Conservation (phyloP, 179 eudicot species). For the Carnegiea gigantea region DNA sequence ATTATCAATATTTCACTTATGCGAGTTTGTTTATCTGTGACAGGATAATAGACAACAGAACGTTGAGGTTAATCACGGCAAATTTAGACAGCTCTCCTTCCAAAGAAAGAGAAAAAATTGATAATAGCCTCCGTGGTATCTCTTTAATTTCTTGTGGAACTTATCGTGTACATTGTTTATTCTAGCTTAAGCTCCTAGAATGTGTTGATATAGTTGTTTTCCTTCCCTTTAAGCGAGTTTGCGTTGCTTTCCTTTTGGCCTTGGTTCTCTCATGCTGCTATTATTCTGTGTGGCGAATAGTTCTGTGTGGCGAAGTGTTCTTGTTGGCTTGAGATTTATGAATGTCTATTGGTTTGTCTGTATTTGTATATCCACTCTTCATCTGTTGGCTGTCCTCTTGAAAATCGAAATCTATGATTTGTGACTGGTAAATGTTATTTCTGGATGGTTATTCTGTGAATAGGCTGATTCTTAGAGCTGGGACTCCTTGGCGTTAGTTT, state of each 20-base stretch:
- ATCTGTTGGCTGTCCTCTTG: background rate
- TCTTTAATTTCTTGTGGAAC: background rate
- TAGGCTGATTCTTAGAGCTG: constrained; percentile 6
- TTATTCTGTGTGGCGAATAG: background rate
- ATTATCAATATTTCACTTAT: constrained; percentile 24
- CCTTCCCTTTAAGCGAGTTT: background rate
- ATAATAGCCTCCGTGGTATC: constrained; percentile 71
- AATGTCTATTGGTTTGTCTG: background rate
- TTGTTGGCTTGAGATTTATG: background rate
- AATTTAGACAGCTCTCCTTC: constrained; percentile 59
- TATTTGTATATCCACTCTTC: too few species aligned
- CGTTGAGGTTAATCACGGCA: constrained; percentile 70
- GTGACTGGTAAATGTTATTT: background rate
- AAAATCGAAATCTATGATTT: background rate
- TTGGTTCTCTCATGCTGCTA: background rate
- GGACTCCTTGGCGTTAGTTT: background rate
- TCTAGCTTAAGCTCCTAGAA: background rate
- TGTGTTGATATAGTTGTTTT: background rate
- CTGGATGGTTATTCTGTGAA: background rate
- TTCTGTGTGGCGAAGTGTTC: background rate
- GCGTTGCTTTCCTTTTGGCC: background rate
- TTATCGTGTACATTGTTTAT: background rate
- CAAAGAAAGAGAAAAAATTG: constrained; percentile 51
- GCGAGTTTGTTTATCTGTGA: constrained; percentile 17
- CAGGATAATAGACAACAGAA: constrained; percentile 83